These are phyloP conservation scores for Golubevia sp. DNA, from an alignment of 1,284 basidiomycete species.

Conservation along the genomic window DNA sequence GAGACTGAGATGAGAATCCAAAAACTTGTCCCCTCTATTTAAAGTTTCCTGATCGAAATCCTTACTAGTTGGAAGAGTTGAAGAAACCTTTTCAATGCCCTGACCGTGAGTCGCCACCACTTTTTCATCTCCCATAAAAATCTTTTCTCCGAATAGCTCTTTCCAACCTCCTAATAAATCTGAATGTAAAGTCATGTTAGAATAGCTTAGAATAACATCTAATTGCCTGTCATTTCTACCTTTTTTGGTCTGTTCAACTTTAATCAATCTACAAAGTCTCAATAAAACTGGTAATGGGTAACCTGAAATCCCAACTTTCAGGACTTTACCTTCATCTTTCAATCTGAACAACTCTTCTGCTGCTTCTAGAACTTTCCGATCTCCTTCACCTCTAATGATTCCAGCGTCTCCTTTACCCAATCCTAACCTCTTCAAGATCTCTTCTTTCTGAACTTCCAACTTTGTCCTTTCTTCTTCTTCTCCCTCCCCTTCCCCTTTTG, in stretches of 20 bases:
- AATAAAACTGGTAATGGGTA: conserved; percentile 89
- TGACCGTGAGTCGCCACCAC: no score
- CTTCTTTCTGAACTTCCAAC: no score
- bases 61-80: no score
- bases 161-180: conserved; percentile 42
- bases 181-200: conserved; percentile 51
- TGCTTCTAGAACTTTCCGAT: conserved; percentile 77
- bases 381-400: conserved; percentile 74
- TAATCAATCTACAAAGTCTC: conserved; percentile 76
- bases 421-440: conserved; percentile 32
- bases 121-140: conserved; percentile 10
- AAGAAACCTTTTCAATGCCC: no score
- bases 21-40: no score
- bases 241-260: conserved; percentile 26
- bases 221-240: conserved; percentile 30
- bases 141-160: conserved; percentile 15
- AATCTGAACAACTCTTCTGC: conserved; percentile 74
- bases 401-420: conserved; percentile 67
- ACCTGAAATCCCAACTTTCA: conserved; percentile 82
- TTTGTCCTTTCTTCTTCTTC: background rate
- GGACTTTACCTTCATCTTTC: conserved; percentile 78
- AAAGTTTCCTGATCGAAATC: no score
- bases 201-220: conserved; percentile 53
- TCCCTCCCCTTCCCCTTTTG: background rate
- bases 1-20: no score